These are phyloP conservation scores for Wallacemonas sp. DNA, from an alignment of 208 protist species.

Conservation along the genomic window DNA sequence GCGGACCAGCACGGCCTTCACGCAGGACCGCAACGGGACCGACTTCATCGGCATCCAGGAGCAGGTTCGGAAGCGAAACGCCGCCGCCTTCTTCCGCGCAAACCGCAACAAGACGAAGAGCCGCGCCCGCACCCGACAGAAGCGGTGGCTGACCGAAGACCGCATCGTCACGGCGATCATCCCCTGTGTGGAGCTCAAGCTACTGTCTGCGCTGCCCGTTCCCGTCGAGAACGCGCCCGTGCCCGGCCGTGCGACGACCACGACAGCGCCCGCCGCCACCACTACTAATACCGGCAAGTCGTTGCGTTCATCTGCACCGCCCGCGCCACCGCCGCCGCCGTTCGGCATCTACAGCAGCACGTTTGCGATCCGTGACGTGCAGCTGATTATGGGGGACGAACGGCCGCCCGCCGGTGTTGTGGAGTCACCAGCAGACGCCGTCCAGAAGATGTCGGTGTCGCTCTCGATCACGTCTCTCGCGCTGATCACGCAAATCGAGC, in stretches of 20 bases:
- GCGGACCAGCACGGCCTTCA: conserved; percentile 15
- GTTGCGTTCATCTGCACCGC: background rate
- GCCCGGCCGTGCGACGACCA: background rate
- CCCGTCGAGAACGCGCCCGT: conserved; percentile 45
- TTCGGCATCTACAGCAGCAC: conserved; percentile 73
- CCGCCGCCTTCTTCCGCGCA: conserved; percentile 15
- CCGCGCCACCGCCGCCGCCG: conserved; percentile 1
- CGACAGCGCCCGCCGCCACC: too few relatives aligned
- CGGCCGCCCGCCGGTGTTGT: conserved; percentile 49
- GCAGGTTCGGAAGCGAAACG: background rate
- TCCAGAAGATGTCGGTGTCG: conserved; percentile 47
- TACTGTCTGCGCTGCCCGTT: conserved; percentile 54
- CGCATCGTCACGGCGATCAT: conserved; percentile 62
- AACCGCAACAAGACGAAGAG: conserved; percentile 37
- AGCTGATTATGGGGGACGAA: conserved; percentile 55
- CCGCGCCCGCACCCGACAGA: conserved; percentile 64
- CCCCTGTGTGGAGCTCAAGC: conserved; percentile 70
- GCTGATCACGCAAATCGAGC: conserved; percentile 75
- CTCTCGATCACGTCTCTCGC: conserved; percentile 55
- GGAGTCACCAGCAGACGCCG: conserved; percentile 28
- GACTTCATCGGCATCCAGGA: conserved; percentile 9
- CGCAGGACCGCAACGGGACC: conserved; percentile 8
- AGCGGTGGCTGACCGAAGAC: conserved; percentile 77
- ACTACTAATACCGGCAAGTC: too few relatives aligned
- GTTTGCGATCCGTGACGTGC: conserved; percentile 40